These are phyloP conservation scores for Nothophaeocryptopus gaeumannii DNA, from an alignment of 2,329 filamentous ascomycete species.

Conservation along the genomic window DNA sequence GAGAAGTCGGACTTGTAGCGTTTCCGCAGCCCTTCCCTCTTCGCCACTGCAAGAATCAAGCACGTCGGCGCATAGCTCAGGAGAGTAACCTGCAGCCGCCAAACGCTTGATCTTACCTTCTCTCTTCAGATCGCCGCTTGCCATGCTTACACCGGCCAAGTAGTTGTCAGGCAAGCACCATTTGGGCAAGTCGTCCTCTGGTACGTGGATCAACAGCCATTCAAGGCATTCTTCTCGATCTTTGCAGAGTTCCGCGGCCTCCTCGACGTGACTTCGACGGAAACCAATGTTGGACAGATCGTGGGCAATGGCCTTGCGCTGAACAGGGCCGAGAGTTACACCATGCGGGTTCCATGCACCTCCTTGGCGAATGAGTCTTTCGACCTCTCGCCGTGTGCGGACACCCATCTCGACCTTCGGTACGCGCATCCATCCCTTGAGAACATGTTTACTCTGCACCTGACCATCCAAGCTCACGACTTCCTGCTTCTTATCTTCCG, in stretches of 20 bases:
- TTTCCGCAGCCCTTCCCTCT: slow-evolving; percentile 73
- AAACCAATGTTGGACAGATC: slow-evolving; percentile 81
- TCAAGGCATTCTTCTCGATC: slow-evolving; percentile 90
- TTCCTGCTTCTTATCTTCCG: slow-evolving; percentile 60
- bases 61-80: slow-evolving; percentile 76
- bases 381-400: slow-evolving; percentile 73
- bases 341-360: slow-evolving; percentile 84
- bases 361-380: slow-evolving; percentile 72
- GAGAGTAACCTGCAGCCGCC: slow-evolving; percentile 76
- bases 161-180: slow-evolving; percentile 94
- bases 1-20: slow-evolving; percentile 70
- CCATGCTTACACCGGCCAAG: slow-evolving; percentile 82
- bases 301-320: slow-evolving; percentile 62
- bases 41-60: slow-evolving; percentile 68
- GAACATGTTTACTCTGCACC: slow-evolving; percentile 36
- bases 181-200: slow-evolving; percentile 89
- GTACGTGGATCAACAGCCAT: slow-evolving; percentile 94
- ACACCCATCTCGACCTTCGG: slow-evolving; percentile 93
- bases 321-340: slow-evolving; percentile 59
- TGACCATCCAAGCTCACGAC: slow-evolving; percentile 36
- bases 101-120: slow-evolving; percentile 82
- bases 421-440: slow-evolving; percentile 74
- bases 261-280: slow-evolving; percentile 81
- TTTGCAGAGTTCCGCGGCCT: slow-evolving; percentile 83
- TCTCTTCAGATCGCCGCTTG: slow-evolving; percentile 72